Evolutionary conservation across 257 asterid genomes (phyloP), one percentile per base, ranked within the genome.

Genomic region (Plantago ovata): DNA sequence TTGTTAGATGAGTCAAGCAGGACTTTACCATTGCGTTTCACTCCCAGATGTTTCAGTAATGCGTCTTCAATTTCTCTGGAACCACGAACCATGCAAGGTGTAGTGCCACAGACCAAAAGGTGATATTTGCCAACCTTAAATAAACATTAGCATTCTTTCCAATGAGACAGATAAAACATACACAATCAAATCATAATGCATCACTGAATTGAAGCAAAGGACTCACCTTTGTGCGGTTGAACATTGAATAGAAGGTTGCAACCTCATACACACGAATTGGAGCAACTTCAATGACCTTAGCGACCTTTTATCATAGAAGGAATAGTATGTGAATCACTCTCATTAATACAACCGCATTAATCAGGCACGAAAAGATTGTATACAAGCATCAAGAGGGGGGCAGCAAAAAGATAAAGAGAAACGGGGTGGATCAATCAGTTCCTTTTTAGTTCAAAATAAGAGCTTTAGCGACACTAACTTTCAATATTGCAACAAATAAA

Each of bases 81-180:
- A 63, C 99, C 99, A 58, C 97, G 94, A 28, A 93, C 66, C 99
- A 93, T 93, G 81, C 99, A 93, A 72, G 99, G 99, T 48, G 99
- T 86, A 15, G 99, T 93, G 45, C 99, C 99, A 71, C 99, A 93
- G 22, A 89, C 97, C 89, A 93, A 72, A 68, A 93, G 97, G 75
- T 93, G 99, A 76, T 93, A 93, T 75, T 75, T 86, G 41, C 99
- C 99, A 46, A 89, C 99, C 97, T 93, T 75, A 36, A 64, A 66
- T 58, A 41, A 51, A 50, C 61, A 64, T 38, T 59, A 14, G 59
- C 32, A 79, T 60, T 48, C 62, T 39, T 58, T 46, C 9, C 18
- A 56, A 44, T 65, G 51, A 57, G 62, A 42, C 7, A n/a, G n/a
- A 28, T 58, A 61, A 16, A 43, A 15, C 47, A 48, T 52, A n/a